Evolutionary conservation across 2,329 filamentous ascomycete species (phyloP).

Genomic region (Sclerotinia nivalis): DNA sequence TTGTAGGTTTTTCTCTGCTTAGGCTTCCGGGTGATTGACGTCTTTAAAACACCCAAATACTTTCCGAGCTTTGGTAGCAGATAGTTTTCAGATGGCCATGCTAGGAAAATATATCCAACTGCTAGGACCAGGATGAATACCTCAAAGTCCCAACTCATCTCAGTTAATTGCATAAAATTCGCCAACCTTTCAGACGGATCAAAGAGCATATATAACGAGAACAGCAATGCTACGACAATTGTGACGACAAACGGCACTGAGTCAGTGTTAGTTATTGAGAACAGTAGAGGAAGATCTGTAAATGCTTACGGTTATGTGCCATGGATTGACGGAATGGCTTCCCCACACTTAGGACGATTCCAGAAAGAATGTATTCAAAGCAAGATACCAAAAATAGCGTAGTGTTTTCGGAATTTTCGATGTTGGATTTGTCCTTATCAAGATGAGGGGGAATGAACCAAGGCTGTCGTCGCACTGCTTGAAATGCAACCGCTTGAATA

Average conservation of each 20-base stretch:
- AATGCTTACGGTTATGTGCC: slow-evolving; percentile 69
- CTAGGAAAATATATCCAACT: slow-evolving; percentile 63
- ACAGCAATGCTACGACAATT: slow-evolving; percentile 64
- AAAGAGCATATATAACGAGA: slow-evolving; percentile 80
- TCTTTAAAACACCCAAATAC: slow-evolving; percentile 62
- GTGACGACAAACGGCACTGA: slow-evolving; percentile 81
- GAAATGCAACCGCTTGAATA: slow-evolving; percentile 73
- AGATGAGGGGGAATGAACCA: slow-evolving; percentile 86
- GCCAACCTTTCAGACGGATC: slow-evolving; percentile 68
- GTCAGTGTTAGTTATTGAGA: slow-evolving; percentile 22
- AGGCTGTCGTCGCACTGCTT: slow-evolving; percentile 72
- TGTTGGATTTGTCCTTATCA: slow-evolving; percentile 76
- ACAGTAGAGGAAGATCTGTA: slow-evolving; percentile 9
- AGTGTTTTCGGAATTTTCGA: slow-evolving; percentile 91
- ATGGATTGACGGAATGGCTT: slow-evolving; percentile 83
- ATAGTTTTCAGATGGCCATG: slow-evolving; percentile 71
- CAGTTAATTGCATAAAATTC: slow-evolving; percentile 81
- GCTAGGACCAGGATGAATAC: slow-evolving; percentile 71
- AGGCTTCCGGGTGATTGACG: slow-evolving; percentile 55
- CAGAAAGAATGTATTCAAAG: slow-evolving; percentile 92
- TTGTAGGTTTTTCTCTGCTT: slow-evolving; percentile 92
- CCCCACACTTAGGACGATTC: slow-evolving; percentile 87
- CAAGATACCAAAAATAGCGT: slow-evolving; percentile 86
- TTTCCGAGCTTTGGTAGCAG: slow-evolving; percentile 70
- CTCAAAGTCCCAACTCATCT: slow-evolving; percentile 71